Conservation (phyloP, 177 flowering plant genomes). For the Telopea speciosissima region DNA sequence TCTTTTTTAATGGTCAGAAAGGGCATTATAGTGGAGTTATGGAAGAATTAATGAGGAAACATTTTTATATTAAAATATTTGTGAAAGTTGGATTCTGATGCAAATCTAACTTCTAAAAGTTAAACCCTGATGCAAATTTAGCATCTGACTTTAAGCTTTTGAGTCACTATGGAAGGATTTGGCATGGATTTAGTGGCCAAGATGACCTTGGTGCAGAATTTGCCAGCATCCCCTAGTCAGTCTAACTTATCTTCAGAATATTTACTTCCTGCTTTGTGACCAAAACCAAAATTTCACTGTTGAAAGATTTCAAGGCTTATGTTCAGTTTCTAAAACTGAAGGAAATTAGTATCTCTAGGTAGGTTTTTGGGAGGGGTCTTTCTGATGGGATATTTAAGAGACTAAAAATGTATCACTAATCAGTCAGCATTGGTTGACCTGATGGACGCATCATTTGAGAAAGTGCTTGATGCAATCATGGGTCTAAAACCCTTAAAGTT, state of each 20-base stretch:
- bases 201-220: neutral
- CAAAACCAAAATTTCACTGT: neutral
- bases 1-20: neutral
- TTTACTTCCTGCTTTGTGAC: neutral
- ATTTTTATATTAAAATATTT: no score
- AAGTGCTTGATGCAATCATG: neutral
- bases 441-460: neutral
- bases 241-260: neutral
- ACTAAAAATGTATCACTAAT: neutral
- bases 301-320: neutral
- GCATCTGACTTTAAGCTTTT: neutral
- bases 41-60: neutral
- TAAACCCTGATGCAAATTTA: neutral
- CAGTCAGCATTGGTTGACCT: neutral
- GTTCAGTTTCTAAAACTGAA: neutral
- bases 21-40: neutral
- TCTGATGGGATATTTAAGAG: neutral
- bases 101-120: neutral
- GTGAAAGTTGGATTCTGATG: neutral
- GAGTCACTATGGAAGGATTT: neutral
- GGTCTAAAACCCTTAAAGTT: no score
- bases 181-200: neutral
- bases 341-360: neutral
- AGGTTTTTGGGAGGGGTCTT: neutral
- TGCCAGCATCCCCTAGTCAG: neutral